phyloP scores from a whole-genome alignment of 306 rosid species.

The Castanea crenata region DNA sequence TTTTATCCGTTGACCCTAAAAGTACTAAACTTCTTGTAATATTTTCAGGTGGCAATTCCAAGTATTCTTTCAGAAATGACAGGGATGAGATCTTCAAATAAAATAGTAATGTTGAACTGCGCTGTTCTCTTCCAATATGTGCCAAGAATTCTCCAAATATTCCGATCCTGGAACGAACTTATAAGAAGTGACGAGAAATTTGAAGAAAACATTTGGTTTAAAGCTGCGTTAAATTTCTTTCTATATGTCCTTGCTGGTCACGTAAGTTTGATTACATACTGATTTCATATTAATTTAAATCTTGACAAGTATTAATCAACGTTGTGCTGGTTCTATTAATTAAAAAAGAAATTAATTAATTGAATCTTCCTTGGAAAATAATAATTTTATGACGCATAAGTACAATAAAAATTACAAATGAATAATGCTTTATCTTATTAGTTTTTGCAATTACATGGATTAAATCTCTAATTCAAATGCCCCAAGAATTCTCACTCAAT shows the following conservation, averaged over 20 bases:
- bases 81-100: constrained; percentile 50
- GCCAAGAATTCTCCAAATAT: constrained; percentile 71
- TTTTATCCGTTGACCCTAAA: not conserved
- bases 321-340: not conserved
- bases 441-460: no score
- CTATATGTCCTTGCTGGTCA: constrained; percentile 94
- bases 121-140: constrained; percentile 69
- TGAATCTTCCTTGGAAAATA: no score
- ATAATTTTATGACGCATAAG: no score
- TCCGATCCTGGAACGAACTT: constrained; percentile 50
- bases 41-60: constrained; percentile 60
- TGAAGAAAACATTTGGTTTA: constrained; percentile 93
- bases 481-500: no score
- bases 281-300: no score
- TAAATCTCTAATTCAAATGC: no score
- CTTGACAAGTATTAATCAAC: not conserved
- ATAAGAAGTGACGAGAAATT: constrained; percentile 78
- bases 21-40: constrained; percentile 12
- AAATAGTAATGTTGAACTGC: constrained; percentile 66
- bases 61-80: constrained; percentile 56
- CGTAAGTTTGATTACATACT: constrained; percentile 48
- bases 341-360: no score
- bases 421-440: no score
- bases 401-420: no score
- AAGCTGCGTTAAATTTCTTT: constrained; percentile 87